Conservation (phyloP, 495 filamentous ascomycete genomes). For the Lichina pygmaea region DNA sequence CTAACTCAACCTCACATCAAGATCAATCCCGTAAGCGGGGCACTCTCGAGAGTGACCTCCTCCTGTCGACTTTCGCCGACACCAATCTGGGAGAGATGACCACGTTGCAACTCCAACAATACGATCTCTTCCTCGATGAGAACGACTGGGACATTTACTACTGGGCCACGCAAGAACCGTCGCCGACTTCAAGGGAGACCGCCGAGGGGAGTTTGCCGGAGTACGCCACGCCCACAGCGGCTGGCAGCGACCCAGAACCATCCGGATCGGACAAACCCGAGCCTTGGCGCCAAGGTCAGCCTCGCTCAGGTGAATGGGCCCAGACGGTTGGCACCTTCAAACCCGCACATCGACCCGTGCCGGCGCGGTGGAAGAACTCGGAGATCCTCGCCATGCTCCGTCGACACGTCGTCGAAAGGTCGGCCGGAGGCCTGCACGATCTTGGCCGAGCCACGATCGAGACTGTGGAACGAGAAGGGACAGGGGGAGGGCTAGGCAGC, state of each 20-base stretch:
- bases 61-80: slow-evolving; percentile 88
- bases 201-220: slow-evolving; percentile 3
- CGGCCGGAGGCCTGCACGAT: not conserved
- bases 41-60: slow-evolving; percentile 81
- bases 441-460: too few species aligned
- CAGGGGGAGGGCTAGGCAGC: too few species aligned
- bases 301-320: slow-evolving; percentile 57
- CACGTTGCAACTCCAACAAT: slow-evolving; percentile 44
- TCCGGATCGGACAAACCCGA: slow-evolving; percentile 7
- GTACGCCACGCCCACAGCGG: slow-evolving; percentile 4
- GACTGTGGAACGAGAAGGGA: too few species aligned
- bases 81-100: slow-evolving; percentile 48
- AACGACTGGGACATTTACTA: slow-evolving; percentile 99
- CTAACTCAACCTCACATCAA: slow-evolving; percentile 10
- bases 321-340: slow-evolving; percentile 88
- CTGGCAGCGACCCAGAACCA: not conserved
- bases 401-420: slow-evolving; percentile 36
- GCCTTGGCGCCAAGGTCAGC: slow-evolving; percentile 8
- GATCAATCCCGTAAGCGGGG: slow-evolving; percentile 94
- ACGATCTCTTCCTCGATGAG: slow-evolving; percentile 87
- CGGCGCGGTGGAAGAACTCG: slow-evolving; percentile 54
- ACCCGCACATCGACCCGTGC: slow-evolving; percentile 80
- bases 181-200: slow-evolving; percentile 17
- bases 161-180: slow-evolving; percentile 85
- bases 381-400: slow-evolving; percentile 52